A percentile compares a stretch with the other conserved stretches of the same genome.
These are phyloP conservation scores for Erodium maritimum DNA, from an alignment of 345 rosid species.

Conservation along the genomic window DNA sequence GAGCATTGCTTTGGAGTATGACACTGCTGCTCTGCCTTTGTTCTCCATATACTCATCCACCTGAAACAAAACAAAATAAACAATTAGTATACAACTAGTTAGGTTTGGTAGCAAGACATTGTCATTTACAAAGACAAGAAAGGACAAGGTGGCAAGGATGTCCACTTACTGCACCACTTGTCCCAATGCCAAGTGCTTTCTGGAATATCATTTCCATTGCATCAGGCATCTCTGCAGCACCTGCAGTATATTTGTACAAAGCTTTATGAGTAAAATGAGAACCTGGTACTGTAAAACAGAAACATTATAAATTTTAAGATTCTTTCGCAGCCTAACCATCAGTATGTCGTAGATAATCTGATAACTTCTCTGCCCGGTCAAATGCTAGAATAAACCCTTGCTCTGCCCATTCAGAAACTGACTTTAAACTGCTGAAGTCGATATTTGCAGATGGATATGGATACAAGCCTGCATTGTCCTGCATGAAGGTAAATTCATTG, in stretches of 20 bases:
- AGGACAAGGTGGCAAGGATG: background rate
- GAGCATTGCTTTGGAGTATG: constrained; percentile 56
- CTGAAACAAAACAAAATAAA: too few species aligned
- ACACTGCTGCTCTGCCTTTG: constrained; percentile 34
- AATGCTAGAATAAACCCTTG: constrained; percentile 44
- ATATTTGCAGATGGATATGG: constrained; percentile 12
- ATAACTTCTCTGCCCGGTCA: constrained; percentile 51
- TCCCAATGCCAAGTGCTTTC: constrained; percentile 46
- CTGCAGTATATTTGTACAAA: constrained; percentile 26
- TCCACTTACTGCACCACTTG: constrained; percentile 48
- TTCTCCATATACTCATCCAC: constrained; percentile 57
- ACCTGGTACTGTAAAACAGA: constrained; percentile 9
- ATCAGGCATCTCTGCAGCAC: constrained; percentile 59
- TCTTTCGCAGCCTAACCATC: constrained; percentile 35
- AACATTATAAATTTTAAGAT: too few species aligned
- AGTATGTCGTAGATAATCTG: constrained; percentile 29
- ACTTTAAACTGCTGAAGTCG: constrained; percentile 30
- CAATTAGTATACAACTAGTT: background rate
- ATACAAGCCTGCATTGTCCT: constrained; percentile 4
- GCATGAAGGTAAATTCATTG: constrained; percentile 8
- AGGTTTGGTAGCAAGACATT: background rate
- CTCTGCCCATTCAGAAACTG: constrained; percentile 40
- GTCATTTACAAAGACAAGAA: background rate
- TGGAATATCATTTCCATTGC: constrained; percentile 66
- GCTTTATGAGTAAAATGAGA: constrained; percentile 9